These are phyloP conservation scores for Chaetomium cochliodes DNA, from an alignment of 495 filamentous ascomycete species.

Conservation along the genomic window DNA sequence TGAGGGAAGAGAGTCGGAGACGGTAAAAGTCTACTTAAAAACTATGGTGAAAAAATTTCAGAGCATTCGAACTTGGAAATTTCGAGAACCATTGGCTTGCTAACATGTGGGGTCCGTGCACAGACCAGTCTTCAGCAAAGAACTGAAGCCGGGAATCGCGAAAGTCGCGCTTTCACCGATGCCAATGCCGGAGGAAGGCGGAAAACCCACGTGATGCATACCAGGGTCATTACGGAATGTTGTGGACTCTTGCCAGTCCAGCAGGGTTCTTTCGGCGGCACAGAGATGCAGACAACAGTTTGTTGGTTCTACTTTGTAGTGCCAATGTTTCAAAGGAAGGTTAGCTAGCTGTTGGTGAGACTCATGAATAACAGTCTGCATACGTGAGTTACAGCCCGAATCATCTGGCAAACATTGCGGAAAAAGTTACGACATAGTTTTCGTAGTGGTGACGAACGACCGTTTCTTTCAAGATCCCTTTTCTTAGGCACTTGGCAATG, in stretches of 20 bases:
- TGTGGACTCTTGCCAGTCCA: neutral
- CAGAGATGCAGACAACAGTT: neutral
- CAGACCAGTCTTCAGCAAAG: conserved; percentile 15
- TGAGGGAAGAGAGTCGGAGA: conserved; percentile 27
- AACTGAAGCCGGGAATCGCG: neutral
- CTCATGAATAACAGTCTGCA: neutral
- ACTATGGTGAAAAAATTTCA: conserved; percentile 43
- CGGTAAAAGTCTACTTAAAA: conserved; percentile 27
- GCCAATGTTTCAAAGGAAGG: neutral
- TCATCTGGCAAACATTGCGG: neutral
- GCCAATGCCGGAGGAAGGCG: neutral
- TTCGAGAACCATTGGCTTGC: conserved; percentile 30
- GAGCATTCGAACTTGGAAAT: conserved; percentile 36
- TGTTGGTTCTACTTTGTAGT: neutral
- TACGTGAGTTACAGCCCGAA: neutral
- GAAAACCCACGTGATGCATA: conserved; percentile 3
- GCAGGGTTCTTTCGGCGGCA: neutral
- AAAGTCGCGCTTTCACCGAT: conserved; percentile 2
- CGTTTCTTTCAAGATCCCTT: neutral
- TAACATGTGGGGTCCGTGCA: conserved; percentile 23
- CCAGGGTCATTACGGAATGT: neutral
- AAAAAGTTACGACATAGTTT: neutral
- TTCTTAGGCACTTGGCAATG: neutral
- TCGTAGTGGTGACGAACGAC: neutral
- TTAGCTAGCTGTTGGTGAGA: neutral